Evolutionary conservation across 176 grass and related monocot species (phyloP).

Genomic region (Oryza meyeriana): DNA sequence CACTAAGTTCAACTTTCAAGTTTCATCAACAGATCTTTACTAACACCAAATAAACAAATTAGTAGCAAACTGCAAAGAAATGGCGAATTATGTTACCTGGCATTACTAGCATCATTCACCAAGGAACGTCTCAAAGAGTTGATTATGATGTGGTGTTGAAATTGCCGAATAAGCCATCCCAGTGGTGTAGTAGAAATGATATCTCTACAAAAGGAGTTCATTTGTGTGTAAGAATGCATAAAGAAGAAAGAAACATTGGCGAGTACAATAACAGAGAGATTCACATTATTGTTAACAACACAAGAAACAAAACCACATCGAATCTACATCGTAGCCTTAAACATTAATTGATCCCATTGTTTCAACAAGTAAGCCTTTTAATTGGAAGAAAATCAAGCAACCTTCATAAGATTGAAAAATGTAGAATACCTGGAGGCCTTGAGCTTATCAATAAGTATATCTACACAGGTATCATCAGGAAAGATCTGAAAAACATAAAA

Average conservation of each 20-base stretch:
- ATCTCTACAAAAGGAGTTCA: conserved; percentile 55
- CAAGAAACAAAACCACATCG: neutral
- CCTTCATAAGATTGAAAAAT: conserved; percentile 16
- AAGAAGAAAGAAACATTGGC: neutral
- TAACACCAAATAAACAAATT: conserved; percentile 7
- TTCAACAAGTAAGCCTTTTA: conserved; percentile 2
- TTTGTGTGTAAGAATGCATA: neutral
- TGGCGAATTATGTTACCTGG: conserved; percentile 50
- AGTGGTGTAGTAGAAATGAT: conserved; percentile 36
- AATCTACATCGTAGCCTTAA: neutral
- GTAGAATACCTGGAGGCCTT: conserved; percentile 56
- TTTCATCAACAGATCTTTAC: conserved; percentile 10
- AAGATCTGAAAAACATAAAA: conserved; percentile 66
- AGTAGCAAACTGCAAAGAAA: conserved; percentile 12
- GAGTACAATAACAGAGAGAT: conserved; percentile 2
- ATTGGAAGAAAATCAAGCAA: conserved; percentile 2
- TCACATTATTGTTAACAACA: neutral
- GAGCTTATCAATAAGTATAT: conserved; percentile 58
- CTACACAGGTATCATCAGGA: conserved; percentile 67
- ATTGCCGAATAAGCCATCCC: conserved; percentile 58
- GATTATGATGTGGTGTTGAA: conserved; percentile 58
- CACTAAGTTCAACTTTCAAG: neutral
- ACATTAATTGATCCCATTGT: neutral
- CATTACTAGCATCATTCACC: conserved; percentile 80
- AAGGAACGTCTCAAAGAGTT: conserved; percentile 49